Evolutionary conservation across 2,329 filamentous ascomycete species (phyloP).

Genomic region (Myriosclerotinia curreyana): DNA sequence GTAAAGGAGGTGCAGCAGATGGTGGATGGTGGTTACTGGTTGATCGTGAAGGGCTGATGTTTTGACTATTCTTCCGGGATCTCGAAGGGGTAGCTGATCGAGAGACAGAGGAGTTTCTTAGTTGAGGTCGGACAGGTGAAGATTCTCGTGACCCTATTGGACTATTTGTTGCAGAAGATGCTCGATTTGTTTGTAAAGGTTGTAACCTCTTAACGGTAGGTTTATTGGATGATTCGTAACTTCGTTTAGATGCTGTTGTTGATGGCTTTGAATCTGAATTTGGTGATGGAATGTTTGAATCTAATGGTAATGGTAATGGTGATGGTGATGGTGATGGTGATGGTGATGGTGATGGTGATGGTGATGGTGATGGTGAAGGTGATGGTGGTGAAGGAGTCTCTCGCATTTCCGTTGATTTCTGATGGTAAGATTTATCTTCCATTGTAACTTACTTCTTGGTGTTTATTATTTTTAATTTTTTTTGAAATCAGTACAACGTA

Average conservation of each 20-base stretch:
- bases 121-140: conserved; percentile 42
- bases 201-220: conserved; percentile 34
- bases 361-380: too few relatives aligned
- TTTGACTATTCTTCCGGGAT: conserved; percentile 66
- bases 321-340: too few relatives aligned
- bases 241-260: conserved; percentile 22
- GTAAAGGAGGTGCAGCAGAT: conserved; percentile 59
- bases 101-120: conserved; percentile 32
- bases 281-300: conserved; percentile 15
- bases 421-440: conserved; percentile 12
- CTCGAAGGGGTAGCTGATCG: conserved; percentile 43
- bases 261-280: conserved; percentile 8
- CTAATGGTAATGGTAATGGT: conserved; percentile 15
- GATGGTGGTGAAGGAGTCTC: conserved; percentile 14
- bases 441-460: conserved; percentile 19
- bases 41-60: conserved; percentile 60
- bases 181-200: conserved; percentile 31
- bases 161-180: conserved; percentile 44
- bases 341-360: too few relatives aligned
- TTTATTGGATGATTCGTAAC: conserved; percentile 31
- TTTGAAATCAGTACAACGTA: conserved; percentile 16
- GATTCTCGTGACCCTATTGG: conserved; percentile 48
- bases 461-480: too few relatives aligned
- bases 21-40: conserved; percentile 52
- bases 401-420: conserved; percentile 17